These are phyloP conservation scores for Penicillium olsonii DNA, from an alignment of 2,329 filamentous ascomycete species.

Conservation along the genomic window DNA sequence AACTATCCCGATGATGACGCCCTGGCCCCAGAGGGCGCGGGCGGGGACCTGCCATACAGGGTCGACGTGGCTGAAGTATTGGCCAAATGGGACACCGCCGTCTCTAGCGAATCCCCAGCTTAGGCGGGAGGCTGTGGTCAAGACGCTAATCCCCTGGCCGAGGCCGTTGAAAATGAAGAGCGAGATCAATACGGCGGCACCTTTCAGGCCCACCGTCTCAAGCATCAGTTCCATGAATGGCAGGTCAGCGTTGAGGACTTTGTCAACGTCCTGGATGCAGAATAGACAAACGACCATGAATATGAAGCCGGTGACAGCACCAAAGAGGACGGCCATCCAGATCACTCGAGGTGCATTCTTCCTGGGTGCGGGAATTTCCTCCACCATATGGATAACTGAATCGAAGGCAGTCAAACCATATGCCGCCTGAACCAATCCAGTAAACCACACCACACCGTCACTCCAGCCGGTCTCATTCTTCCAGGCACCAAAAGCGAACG, in stretches of 20 bases:
- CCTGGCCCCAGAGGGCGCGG: slow-evolving; percentile 56
- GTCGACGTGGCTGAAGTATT: slow-evolving; percentile 50
- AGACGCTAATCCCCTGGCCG: slow-evolving; percentile 54
- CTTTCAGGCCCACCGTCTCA: slow-evolving; percentile 42
- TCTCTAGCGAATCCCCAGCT: slow-evolving; percentile 60
- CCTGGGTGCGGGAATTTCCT: slow-evolving; percentile 57
- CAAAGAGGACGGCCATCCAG: slow-evolving; percentile 54
- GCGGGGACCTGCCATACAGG: slow-evolving; percentile 55
- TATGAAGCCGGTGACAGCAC: slow-evolving; percentile 52
- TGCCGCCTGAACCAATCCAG: slow-evolving; percentile 58
- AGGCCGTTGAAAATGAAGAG: slow-evolving; percentile 60
- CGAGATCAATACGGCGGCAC: slow-evolving; percentile 52
- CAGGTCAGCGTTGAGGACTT: slow-evolving; percentile 44
- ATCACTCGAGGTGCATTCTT: slow-evolving; percentile 55
- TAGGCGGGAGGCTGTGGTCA: slow-evolving; percentile 55
- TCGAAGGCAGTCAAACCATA: slow-evolving; percentile 61
- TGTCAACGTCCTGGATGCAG: slow-evolving; percentile 51
- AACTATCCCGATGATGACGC: slow-evolving; percentile 48
- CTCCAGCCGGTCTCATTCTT: slow-evolving; percentile 55
- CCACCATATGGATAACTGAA: slow-evolving; percentile 60
- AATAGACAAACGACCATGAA: slow-evolving; percentile 58
- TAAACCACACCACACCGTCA: slow-evolving; percentile 60
- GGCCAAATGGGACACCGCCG: slow-evolving; percentile 49
- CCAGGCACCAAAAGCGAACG: slow-evolving; percentile 58
- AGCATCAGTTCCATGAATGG: slow-evolving; percentile 55